Evolutionary conservation across 202 grass and related monocot species (phyloP).

Genomic region (Elaeis oleifera): DNA sequence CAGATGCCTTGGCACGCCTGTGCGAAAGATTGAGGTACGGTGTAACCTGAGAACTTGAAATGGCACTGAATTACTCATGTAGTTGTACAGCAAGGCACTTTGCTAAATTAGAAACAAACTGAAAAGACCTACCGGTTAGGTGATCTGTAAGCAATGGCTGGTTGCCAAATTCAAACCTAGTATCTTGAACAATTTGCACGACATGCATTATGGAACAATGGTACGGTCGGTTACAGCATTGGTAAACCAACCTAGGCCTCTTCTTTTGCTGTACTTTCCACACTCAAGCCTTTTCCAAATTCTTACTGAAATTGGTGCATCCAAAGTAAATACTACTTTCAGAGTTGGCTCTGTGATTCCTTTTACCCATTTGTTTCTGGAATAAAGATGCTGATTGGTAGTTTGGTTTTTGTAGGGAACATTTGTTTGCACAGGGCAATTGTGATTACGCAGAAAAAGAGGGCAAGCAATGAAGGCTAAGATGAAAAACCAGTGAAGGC

Average conservation of each 20-base stretch:
- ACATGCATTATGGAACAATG: no score
- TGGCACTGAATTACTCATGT: not conserved
- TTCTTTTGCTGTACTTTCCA: no score
- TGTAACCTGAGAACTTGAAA: not conserved
- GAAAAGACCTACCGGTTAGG: not conserved
- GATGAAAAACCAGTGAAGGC: not conserved
- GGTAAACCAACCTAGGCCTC: no score
- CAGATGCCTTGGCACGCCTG: conserved; percentile 75
- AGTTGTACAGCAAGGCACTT: not conserved
- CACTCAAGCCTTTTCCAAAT: no score
- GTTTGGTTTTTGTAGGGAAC: conserved; percentile 26
- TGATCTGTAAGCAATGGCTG: no score
- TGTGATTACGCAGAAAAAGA: conserved; percentile 42
- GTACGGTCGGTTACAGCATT: no score
- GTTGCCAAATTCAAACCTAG: no score
- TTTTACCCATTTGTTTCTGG: not conserved
- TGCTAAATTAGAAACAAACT: not conserved
- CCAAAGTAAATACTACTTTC: no score
- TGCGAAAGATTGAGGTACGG: conserved; percentile 73
- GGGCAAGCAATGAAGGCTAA: conserved; percentile 12
- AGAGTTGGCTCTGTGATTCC: not conserved
- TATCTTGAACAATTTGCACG: no score
- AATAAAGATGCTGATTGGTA: conserved; percentile 5
- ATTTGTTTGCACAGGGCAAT: conserved; percentile 50
- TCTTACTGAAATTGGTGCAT: no score